Percentiles rank a stretch among this genome's conserved stretches.
Evolutionary conservation across 345 rosid genomes (phyloP).

Genomic region (Dipteronia sinensis): DNA sequence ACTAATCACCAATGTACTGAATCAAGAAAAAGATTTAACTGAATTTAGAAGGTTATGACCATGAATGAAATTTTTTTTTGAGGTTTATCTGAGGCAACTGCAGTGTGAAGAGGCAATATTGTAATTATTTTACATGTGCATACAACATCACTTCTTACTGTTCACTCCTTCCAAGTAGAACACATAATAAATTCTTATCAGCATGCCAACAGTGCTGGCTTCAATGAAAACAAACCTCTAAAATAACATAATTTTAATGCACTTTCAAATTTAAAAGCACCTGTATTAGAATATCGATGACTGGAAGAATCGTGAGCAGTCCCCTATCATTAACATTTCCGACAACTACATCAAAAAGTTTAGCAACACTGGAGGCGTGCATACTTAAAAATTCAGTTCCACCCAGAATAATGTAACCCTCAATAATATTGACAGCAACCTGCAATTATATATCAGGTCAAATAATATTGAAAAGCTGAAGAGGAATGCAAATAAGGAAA

Average conservation of each 20-base stretch:
- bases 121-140: not conserved
- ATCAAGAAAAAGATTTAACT: not conserved
- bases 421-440: slow-evolving; percentile 85
- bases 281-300: slow-evolving; percentile 88
- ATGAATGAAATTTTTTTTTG: not conserved
- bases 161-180: not conserved
- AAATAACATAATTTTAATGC: not conserved
- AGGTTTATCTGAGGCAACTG: not conserved
- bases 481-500: not conserved
- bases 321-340: slow-evolving; percentile 95
- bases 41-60: not conserved
- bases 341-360: slow-evolving; percentile 85
- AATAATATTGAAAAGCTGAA: not conserved
- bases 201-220: not conserved
- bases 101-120: not conserved
- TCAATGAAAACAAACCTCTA: slow-evolving; percentile 3
- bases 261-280: slow-evolving; percentile 34
- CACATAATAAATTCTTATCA: not conserved
- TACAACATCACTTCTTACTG: not conserved
- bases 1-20: not conserved
- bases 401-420: slow-evolving; percentile 76
- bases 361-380: slow-evolving; percentile 84
- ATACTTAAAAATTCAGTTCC: slow-evolving; percentile 76
- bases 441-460: slow-evolving; percentile 37
- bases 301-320: slow-evolving; percentile 76